These are phyloP conservation scores for Sphaerosporella brunnea DNA, from an alignment of 495 filamentous ascomycete species.

Conservation along the genomic window DNA sequence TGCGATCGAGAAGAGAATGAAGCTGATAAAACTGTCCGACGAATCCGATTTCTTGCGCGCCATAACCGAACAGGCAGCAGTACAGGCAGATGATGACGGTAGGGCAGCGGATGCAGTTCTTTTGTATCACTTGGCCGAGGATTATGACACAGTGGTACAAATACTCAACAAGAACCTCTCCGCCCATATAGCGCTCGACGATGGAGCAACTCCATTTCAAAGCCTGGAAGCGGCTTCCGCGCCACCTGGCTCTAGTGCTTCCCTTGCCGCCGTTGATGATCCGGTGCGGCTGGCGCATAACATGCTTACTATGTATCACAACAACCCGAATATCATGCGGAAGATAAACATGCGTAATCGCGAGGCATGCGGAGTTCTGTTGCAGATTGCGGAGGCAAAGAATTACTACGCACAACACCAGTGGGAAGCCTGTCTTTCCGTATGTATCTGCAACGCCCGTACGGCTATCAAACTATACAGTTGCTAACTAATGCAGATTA, in stretches of 20 bases:
- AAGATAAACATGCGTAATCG: slow-evolving; percentile 36
- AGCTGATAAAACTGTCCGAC: slow-evolving; percentile 59
- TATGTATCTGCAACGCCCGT: slow-evolving; percentile 34
- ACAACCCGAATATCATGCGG: slow-evolving; percentile 15
- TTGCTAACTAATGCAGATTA: slow-evolving; percentile 36
- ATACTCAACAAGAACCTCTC: slow-evolving; percentile 84
- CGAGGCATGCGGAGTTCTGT: slow-evolving; percentile 49
- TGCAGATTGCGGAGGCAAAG: slow-evolving; percentile 66
- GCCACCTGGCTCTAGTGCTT: slow-evolving; percentile 3
- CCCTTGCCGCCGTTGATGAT: slow-evolving; percentile 67
- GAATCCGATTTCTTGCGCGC: slow-evolving; percentile 67
- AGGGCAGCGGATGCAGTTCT: slow-evolving; percentile 82
- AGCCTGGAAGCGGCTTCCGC: background rate
- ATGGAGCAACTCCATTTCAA: slow-evolving; percentile 1
- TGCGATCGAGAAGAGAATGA: slow-evolving; percentile 72
- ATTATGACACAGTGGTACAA: slow-evolving; percentile 76
- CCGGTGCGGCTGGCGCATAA: slow-evolving; percentile 58
- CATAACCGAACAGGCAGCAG: slow-evolving; percentile 78
- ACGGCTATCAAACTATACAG: slow-evolving; percentile 15
- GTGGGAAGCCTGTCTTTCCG: slow-evolving; percentile 67
- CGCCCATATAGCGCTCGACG: slow-evolving; percentile 43
- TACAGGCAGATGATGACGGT: slow-evolving; percentile 82
- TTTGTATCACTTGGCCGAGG: slow-evolving; percentile 80
- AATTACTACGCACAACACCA: slow-evolving; percentile 44
- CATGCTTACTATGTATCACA: slow-evolving; percentile 60